These are phyloP conservation scores for Piloderma croceum DNA, from an alignment of 768 basidiomycete species.

Conservation along the genomic window DNA sequence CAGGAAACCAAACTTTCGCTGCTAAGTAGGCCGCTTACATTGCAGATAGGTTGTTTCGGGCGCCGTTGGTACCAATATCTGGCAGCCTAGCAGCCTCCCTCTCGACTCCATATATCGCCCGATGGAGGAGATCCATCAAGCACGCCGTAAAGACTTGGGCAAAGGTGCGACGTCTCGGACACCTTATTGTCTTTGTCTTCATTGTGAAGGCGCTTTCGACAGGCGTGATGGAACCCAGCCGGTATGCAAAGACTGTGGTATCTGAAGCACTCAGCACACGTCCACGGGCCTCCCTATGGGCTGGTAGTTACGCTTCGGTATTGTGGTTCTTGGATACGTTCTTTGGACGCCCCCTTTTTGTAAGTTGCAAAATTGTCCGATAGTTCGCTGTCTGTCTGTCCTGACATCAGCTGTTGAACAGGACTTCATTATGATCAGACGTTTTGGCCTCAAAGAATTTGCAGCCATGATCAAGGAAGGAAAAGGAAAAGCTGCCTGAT, in stretches of 20 bases:
- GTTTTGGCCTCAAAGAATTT: conserved; percentile 9
- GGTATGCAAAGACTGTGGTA: conserved; percentile 12
- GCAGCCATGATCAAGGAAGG: conserved; percentile 1
- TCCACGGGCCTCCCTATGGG: conserved; percentile 15
- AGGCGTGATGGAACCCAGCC: too few relatives aligned
- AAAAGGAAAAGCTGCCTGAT: conserved; percentile 3
- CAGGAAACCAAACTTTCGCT: not conserved
- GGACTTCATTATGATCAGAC: conserved; percentile 8
- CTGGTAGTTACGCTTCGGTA: conserved; percentile 6
- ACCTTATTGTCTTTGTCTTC: too few relatives aligned
- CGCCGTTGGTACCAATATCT: conserved; percentile 10
- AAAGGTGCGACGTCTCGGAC: too few relatives aligned
- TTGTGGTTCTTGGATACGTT: conserved; percentile 16
- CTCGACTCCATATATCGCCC: conserved; percentile 10
- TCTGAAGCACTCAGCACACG: conserved; percentile 6
- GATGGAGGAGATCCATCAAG: conserved; percentile 12
- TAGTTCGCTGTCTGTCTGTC: not conserved
- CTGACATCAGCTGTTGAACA: not conserved
- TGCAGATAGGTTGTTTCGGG: conserved; percentile 9
- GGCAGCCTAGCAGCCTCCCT: conserved; percentile 1
- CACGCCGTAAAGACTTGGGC: conserved; percentile 6
- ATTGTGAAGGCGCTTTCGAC: too few relatives aligned
- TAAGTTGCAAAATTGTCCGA: conserved; percentile 1
- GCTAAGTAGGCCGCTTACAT: not conserved
- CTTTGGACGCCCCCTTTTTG: conserved; percentile 9